phyloP scores from a whole-genome alignment of 2,329 filamentous ascomycete species.

The Chrysoporthe puriensis region DNA sequence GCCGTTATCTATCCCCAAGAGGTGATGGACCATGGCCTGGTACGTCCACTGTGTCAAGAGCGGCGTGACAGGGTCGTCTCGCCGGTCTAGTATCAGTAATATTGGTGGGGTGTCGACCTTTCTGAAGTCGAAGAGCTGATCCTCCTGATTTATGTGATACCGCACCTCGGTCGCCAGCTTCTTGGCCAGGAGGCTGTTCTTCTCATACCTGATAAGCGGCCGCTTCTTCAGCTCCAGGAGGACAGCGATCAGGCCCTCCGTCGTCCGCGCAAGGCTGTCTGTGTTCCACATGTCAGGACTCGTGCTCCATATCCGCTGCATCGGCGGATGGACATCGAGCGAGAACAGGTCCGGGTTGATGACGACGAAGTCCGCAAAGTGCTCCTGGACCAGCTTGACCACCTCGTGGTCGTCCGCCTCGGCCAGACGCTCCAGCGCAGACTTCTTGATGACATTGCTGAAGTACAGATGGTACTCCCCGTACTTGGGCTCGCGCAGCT shows the following conservation, averaged over 20 bases:
- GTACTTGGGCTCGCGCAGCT: conserved; percentile 93
- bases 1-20: conserved; percentile 93
- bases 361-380: conserved; percentile 94
- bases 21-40: conserved; percentile 98
- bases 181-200: conserved; percentile 85
- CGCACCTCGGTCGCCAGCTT: conserved; percentile 92
- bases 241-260: conserved; percentile 83
- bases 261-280: conserved; percentile 82
- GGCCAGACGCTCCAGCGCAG: conserved; percentile 86
- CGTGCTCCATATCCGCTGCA: conserved; percentile 78
- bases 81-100: conserved; percentile 83
- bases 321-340: conserved; percentile 72
- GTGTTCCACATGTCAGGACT: conserved; percentile 88
- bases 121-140: conserved; percentile 94
- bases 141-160: conserved; percentile 93
- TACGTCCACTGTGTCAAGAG: conserved; percentile 98
- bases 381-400: conserved; percentile 90
- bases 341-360: conserved; percentile 94
- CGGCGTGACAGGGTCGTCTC: conserved; percentile 93
- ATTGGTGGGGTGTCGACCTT: conserved; percentile 94
- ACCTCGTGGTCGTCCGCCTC: conserved; percentile 98
- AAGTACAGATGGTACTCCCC: conserved; percentile 98
- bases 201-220: conserved; percentile 90
- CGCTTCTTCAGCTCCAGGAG: conserved; percentile 94
- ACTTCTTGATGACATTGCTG: conserved; percentile 97